phyloP scores from a whole-genome alignment of 179 eudicot genomes.

The Spergularia azorica region DNA sequence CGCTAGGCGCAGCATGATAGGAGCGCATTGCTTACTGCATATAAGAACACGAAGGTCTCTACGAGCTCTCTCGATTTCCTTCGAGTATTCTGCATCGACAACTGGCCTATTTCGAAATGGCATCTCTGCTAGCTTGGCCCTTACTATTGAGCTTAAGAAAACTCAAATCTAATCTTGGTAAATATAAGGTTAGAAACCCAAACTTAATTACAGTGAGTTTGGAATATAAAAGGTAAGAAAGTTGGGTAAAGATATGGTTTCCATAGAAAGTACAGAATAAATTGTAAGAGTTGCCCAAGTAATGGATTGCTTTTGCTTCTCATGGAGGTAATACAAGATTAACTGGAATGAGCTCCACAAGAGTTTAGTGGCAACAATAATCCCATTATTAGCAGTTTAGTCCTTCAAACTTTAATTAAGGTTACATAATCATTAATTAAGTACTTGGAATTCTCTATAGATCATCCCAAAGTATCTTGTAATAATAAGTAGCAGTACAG shows the following conservation, averaged over 20 bases:
- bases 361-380: neutral
- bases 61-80: slow-evolving; percentile 66
- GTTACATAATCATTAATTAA: neutral
- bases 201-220: too few relatives aligned
- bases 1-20: slow-evolving; percentile 95
- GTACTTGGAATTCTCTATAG: slow-evolving; percentile 3
- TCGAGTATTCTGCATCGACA: slow-evolving; percentile 57
- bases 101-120: slow-evolving; percentile 16
- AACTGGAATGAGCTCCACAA: slow-evolving; percentile 14
- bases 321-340: neutral
- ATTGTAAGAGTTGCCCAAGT: slow-evolving; percentile 14
- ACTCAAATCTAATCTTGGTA: neutral
- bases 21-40: slow-evolving; percentile 67
- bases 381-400: slow-evolving; percentile 15
- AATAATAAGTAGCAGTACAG: neutral
- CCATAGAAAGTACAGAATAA: neutral
- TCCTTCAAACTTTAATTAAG: neutral
- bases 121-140: slow-evolving; percentile 1
- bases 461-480: neutral
- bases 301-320: slow-evolving; percentile 29
- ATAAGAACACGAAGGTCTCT: slow-evolving; percentile 75
- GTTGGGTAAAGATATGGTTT: neutral
- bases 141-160: neutral
- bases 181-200: neutral
- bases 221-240: neutral